Evolutionary conservation across 345 rosid genomes (phyloP), one percentile per base, ranked within the genome.

Genomic region (Adansonia digitata): DNA sequence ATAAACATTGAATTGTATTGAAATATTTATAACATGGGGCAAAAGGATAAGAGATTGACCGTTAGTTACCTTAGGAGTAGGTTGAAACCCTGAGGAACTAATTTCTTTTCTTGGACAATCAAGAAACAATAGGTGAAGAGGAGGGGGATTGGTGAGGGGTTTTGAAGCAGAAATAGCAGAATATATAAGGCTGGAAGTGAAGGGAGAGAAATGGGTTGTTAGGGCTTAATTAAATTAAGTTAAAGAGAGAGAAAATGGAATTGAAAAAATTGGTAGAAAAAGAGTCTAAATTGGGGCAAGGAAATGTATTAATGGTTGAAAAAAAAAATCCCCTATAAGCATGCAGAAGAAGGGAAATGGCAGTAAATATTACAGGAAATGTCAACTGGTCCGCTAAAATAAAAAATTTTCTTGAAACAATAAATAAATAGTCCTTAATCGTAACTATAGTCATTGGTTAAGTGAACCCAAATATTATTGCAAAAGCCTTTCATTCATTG

Each of bases 201-300:
- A 72, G 83, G 81, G 82, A 79, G 65, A 65, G 86, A 74, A 79
- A 83, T 77, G 72, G 89, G 86, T 89, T 65, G 85, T 86, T 81
- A 87, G 88, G 85, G 88, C 87, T 83, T 85, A 85, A 83, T 82
- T 88, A 73, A 92, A 92, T 89, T 84, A 81, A 63, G 88, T 85
- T 35, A 48, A 81, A 73, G 78, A 77, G 73, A 82, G 80, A 75
- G 66, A 74, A 76, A 81, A 77, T 77, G 79, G 18, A 85, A 88
- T 78, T 83, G 81, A 82, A 82, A 88, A 63, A 73, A 26, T 75
- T 77, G 82, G 88, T 83, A 79, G 88, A 79, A 84, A 87, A 78
- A 77, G 79, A 80, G 81, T 79, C 82, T 82, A 84, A 90, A 86
- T 86, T 82, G 84, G 78, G 85, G 86, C 72, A 85, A 85, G 84